phyloP scores from a whole-genome alignment of 1,284 basidiomycete genomes.

The Caloboletus inedulis region DNA sequence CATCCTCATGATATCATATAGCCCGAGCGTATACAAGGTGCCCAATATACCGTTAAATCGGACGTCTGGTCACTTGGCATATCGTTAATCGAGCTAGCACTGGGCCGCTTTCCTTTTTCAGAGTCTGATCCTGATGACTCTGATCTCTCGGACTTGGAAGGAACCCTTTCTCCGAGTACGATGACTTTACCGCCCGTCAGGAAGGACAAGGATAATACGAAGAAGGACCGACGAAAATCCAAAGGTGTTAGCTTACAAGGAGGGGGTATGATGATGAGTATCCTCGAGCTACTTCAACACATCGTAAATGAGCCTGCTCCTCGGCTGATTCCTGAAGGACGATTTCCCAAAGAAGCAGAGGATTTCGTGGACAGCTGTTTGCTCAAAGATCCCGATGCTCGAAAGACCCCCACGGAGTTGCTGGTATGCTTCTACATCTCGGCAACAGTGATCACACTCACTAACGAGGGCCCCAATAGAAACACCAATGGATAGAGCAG shows the following conservation, averaged over 20 bases:
- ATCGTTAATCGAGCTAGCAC: constrained; percentile 89
- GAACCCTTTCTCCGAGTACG: constrained; percentile 59
- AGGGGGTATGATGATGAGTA: constrained; percentile 93
- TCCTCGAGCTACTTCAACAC: constrained; percentile 93
- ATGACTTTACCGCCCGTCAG: constrained; percentile 34
- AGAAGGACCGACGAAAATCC: constrained; percentile 61
- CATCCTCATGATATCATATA: constrained; percentile 35
- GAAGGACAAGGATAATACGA: constrained; percentile 38
- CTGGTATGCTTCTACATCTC: constrained; percentile 49
- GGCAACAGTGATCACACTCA: constrained; percentile 1
- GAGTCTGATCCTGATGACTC: constrained; percentile 64
- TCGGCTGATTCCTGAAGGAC: constrained; percentile 63
- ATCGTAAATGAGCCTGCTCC: constrained; percentile 98
- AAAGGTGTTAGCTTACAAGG: constrained; percentile 88
- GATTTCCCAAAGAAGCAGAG: constrained; percentile 70
- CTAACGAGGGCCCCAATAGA: constrained; percentile 37
- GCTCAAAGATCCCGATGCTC: constrained; percentile 74
- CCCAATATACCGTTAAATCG: constrained; percentile 95
- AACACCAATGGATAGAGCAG: constrained; percentile 56
- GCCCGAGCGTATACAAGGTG: constrained; percentile 99
- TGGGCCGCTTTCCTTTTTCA: constrained; percentile 91
- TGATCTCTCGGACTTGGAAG: constrained; percentile 68
- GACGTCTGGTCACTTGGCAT: constrained; percentile 98
- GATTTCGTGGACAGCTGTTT: constrained; percentile 83
- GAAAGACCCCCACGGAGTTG: constrained; percentile 80